These are phyloP conservation scores for Saccharomycopsis guyanensis DNA, from an alignment of 805 yeast species.

Conservation along the genomic window DNA sequence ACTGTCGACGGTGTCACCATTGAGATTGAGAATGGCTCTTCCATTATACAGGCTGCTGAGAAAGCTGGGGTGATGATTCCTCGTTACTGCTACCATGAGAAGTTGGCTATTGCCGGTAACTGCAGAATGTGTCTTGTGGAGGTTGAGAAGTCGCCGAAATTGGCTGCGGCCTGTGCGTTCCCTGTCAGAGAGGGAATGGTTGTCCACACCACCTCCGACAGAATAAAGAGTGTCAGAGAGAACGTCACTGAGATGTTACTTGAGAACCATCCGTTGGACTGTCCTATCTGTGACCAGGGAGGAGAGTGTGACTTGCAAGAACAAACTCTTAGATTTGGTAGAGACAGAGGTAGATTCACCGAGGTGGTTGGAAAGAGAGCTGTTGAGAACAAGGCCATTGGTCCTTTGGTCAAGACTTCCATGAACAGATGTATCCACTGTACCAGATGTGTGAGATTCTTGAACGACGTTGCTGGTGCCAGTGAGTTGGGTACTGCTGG, in stretches of 20 bases:
- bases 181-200: constrained; percentile 91
- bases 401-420: constrained; percentile 81
- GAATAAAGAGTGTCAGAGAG: constrained; percentile 77
- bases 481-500: constrained; percentile 86
- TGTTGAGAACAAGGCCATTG: constrained; percentile 83
- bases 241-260: constrained; percentile 85
- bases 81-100: constrained; percentile 87
- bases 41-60: constrained; percentile 87
- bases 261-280: constrained; percentile 86
- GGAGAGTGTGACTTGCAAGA: constrained; percentile 93
- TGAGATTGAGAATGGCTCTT: constrained; percentile 75
- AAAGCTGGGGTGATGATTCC: constrained; percentile 85
- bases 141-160: constrained; percentile 81
- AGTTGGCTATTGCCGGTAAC: constrained; percentile 84
- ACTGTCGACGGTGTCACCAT: constrained; percentile 66
- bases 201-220: constrained; percentile 68
- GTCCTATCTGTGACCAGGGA: constrained; percentile 92
- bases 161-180: constrained; percentile 86
- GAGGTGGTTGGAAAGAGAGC: constrained; percentile 84
- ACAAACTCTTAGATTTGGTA: constrained; percentile 74
- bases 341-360: constrained; percentile 78
- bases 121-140: constrained; percentile 92
- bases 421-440: constrained; percentile 93
- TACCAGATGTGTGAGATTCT: constrained; percentile 82
- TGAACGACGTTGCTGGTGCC: constrained; percentile 89